Evolutionary conservation across 1,284 basidiomycete species (phyloP), one percentile per base, ranked within the genome.

Genomic region (Omphalotus olearius): DNA sequence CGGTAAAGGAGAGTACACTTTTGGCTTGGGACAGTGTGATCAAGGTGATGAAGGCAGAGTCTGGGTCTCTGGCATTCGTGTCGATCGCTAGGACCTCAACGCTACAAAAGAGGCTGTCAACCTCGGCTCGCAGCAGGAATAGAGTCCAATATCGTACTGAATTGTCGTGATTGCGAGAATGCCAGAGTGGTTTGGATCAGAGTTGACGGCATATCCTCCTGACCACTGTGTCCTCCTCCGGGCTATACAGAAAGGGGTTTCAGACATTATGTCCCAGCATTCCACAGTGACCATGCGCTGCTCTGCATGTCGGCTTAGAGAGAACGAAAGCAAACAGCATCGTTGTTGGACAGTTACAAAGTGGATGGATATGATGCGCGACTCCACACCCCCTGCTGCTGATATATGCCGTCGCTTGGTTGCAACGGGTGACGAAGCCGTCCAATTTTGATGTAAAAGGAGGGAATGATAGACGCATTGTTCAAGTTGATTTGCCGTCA

Each of bases 371-470:
- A 77, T 62, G 45, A 75, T 63, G 25, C 68, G 61, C 39, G 63
- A 41, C 35, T 57, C 1, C 58, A 28, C 37, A 60, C 39, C 36
- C 18, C 25, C 41, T 38, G 42, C 51, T 5, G 23, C 2, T 23
- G 2, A 5, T 46, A 79, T 57, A 0, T 66, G 59, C 13, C 63
- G 2, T 2, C 59, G 60, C 16, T 61, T 61, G 20, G 62, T 64
- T 3, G 66, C 56, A 14, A 53, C 50, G 1, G 82, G 82, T 1
- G 57, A 59, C 0, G 64, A 56, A 0, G 72, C 69, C 1, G 63
- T 69, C 82, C 82, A 84, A 53, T 74, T 78, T 13, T 56, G 64
- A 30, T 69, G 75, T 6, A 78, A 67, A 1, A 59, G 57, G 17
- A 79, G 57, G 3, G 78, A 71, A 28, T 64, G 63, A 6, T 61